These are phyloP conservation scores for Diaporthe citrichinensis DNA, from an alignment of 2,329 filamentous ascomycete genomes.

Conservation along the genomic window DNA sequence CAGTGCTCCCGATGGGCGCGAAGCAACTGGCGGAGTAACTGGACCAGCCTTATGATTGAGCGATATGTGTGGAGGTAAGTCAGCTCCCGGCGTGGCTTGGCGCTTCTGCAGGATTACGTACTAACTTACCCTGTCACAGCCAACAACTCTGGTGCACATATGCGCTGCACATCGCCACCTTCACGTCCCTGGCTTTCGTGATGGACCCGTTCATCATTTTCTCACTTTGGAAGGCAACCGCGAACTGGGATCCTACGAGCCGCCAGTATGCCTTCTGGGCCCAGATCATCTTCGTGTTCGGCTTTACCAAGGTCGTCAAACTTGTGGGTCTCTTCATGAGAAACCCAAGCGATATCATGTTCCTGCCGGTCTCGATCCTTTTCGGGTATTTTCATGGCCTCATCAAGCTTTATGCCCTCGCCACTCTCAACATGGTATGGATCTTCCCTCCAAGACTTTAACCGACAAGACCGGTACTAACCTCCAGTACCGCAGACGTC, in stretches of 20 bases:
- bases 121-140: conserved; percentile 59
- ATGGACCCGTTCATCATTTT: conserved; percentile 82
- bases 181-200: conserved; percentile 87
- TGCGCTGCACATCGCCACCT: conserved; percentile 91
- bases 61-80: conserved; percentile 90
- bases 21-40: conserved; percentile 98
- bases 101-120: conserved; percentile 36
- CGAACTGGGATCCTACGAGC: conserved; percentile 67
- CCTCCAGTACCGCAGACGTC: conserved; percentile 75
- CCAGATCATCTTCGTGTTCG: conserved; percentile 81
- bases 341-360: conserved; percentile 84
- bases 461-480: conserved; percentile 31
- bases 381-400: conserved; percentile 95
- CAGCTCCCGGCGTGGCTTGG: conserved; percentile 34
- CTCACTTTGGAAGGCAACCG: conserved; percentile 78
- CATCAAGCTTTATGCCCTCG: conserved; percentile 90
- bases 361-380: conserved; percentile 85
- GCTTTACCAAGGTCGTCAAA: conserved; percentile 91
- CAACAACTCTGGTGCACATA: conserved; percentile 95
- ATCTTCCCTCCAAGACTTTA: background rate
- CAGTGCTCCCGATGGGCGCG: conserved; percentile 96
- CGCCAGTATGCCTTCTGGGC: conserved; percentile 71
- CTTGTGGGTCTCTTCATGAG: conserved; percentile 87
- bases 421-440: conserved; percentile 87
- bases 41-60: conserved; percentile 89